Evolutionary conservation across 140 eudicot genomes (phyloP).

Genomic region (Cichorium intybus): DNA sequence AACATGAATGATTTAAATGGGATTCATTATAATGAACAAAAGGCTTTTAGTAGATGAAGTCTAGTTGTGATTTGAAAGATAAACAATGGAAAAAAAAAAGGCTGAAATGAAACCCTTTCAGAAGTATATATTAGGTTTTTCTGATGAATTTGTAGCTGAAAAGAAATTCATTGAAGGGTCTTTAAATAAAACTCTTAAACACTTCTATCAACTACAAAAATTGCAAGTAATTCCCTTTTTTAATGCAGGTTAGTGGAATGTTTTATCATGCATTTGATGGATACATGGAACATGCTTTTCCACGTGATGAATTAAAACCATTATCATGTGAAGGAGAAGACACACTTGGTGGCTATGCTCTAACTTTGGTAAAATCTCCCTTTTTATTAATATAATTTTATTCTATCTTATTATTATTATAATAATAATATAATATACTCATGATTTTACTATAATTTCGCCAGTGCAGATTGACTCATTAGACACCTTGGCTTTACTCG

Average conservation of each 20-base stretch:
- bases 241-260: conserved; percentile 81
- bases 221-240: neutral
- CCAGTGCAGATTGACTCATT: conserved; percentile 78
- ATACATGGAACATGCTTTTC: conserved; percentile 96
- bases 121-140: neutral
- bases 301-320: conserved; percentile 90
- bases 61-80: neutral
- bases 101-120: neutral
- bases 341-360: conserved; percentile 96
- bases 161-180: no score
- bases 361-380: conserved; percentile 71
- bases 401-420: neutral
- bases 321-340: conserved; percentile 93
- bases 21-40: neutral
- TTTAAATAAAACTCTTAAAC: no score
- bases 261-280: conserved; percentile 98
- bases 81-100: no score
- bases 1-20: neutral
- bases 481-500: conserved; percentile 93
- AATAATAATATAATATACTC: conserved; percentile 1
- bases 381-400: neutral
- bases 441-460: conserved; percentile 17
- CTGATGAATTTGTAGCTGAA: neutral
- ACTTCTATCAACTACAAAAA: no score
- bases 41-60: neutral